Evolutionary conservation across 2,329 filamentous ascomycete genomes (phyloP), one percentile per base, ranked within the genome.

Genomic region (Ilyonectria robusta): DNA sequence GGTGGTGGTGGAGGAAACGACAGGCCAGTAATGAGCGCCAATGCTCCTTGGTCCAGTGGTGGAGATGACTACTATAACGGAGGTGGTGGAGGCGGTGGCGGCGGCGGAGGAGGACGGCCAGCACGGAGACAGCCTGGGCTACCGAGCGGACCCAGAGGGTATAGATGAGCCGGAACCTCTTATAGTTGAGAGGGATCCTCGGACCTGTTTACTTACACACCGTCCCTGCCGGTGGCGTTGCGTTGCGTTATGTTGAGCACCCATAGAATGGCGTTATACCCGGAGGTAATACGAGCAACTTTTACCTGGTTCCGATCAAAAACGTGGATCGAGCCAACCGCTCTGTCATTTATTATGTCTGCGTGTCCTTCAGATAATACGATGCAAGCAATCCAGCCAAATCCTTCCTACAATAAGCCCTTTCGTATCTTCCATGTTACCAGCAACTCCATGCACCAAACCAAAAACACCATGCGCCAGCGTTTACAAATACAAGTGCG

Each of bases 1-100:
- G 72, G 56, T 26, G 65, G 65, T 2, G 58, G 65, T 26, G 26
- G 26, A 6, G 76, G 78, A 11, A 75, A 73, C 5, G 81, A 82
- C 1, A 81, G 75, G 56, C 82, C 84, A 5, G 84, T 83, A 67
- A 78, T 85, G 75, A 78, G 81, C 10, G 79, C 85, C 6, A 87
- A 85, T 63, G 77, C 84, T 26, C 85, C 85, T 2, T 87, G 85
- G 85, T 79, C 83, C 3, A 79, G 70, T 54, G 81, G 80, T 56
- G 84, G 83, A 35, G 72, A 78, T 62, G 80, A 84, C 3, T 61
- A 44, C 60, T 74, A 78, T 10, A 79, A 79, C 15, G 76, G 78
- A 1, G 79, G 79, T 21, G 80, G 80, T 17, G 79, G 79, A 17
- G 47, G 48, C 15, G 48, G 47, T 33, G 31, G 79, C 23, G 80